Evolutionary conservation across 2,329 filamentous ascomycete species (phyloP).

Genomic region (Aspergillus aculeatinus): DNA sequence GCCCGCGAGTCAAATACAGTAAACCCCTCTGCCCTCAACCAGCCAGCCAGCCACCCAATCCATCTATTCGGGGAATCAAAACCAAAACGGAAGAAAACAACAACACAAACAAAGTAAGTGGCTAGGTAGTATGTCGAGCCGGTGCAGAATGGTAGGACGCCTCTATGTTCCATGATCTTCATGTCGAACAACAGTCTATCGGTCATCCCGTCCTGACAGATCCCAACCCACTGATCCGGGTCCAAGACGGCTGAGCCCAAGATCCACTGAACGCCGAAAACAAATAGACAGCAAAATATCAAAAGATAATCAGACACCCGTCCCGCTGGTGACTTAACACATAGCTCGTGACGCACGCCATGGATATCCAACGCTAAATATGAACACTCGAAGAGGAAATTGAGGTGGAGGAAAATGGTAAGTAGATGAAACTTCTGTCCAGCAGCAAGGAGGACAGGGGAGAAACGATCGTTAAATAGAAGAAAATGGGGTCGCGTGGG

Average conservation of each 20-base stretch:
- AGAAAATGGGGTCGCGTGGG: conserved; percentile 7
- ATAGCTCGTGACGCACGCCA: conserved; percentile 18
- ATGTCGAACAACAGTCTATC: background rate
- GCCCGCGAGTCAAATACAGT: background rate
- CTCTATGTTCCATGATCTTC: background rate
- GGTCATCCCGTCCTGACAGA: background rate
- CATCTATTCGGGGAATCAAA: background rate
- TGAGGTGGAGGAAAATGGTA: background rate
- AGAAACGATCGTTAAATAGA: conserved; percentile 4
- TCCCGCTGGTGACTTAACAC: conserved; percentile 16
- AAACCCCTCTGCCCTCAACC: background rate
- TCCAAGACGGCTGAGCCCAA: background rate
- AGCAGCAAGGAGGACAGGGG: conserved; percentile 1
- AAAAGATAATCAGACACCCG: conserved; percentile 11
- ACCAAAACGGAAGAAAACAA: background rate
- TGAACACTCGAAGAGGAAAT: background rate
- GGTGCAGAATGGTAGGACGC: background rate
- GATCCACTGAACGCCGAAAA: conserved; percentile 4
- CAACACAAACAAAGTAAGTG: background rate
- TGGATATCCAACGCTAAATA: conserved; percentile 16
- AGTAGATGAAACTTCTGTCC: background rate
- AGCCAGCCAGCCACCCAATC: background rate
- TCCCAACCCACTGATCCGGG: background rate
- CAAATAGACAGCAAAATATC: background rate
- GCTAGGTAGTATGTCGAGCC: background rate